Evolutionary conservation across 2,329 filamentous ascomycete genomes (phyloP).

Genomic region (Penicillium expansum): DNA sequence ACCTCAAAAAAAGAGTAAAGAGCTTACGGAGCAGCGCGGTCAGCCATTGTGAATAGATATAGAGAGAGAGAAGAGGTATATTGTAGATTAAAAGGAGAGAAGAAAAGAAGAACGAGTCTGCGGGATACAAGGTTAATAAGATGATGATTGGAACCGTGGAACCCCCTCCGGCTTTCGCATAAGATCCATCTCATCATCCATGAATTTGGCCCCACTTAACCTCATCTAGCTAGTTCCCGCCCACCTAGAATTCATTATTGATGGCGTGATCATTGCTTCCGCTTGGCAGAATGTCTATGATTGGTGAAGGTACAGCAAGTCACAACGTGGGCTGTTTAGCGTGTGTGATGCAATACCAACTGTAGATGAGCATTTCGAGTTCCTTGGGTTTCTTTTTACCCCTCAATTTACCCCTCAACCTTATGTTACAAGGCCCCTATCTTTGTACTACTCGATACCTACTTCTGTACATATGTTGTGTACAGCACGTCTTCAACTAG

Average conservation of each 20-base stretch:
- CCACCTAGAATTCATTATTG: constrained; percentile 11
- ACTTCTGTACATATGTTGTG: background rate
- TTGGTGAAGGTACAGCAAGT: constrained; percentile 22
- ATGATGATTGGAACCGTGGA: background rate
- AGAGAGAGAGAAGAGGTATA: background rate
- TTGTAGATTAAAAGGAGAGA: constrained; percentile 5
- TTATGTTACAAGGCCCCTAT: too few species aligned
- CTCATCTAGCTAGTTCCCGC: background rate
- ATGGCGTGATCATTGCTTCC: constrained; percentile 26
- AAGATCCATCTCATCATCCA: constrained; percentile 13
- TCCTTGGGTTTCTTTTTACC: background rate
- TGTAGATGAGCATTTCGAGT: background rate
- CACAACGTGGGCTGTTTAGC: constrained; percentile 27
- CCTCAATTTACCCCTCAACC: background rate
- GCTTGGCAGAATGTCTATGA: constrained; percentile 30
- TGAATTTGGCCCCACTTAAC: constrained; percentile 12
- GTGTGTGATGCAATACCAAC: constrained; percentile 4
- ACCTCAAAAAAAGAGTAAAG: background rate
- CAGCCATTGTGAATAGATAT: constrained; percentile 38
- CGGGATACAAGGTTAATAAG: constrained; percentile 1
- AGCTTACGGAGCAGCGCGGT: constrained; percentile 45
- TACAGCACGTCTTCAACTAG: background rate
- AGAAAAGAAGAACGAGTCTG: background rate
- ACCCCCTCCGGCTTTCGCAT: constrained; percentile 14
- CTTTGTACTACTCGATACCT: too few species aligned